Evolutionary conservation across 176 grass and related monocot genomes (phyloP).

Genomic region (Pontederia crassipes): DNA sequence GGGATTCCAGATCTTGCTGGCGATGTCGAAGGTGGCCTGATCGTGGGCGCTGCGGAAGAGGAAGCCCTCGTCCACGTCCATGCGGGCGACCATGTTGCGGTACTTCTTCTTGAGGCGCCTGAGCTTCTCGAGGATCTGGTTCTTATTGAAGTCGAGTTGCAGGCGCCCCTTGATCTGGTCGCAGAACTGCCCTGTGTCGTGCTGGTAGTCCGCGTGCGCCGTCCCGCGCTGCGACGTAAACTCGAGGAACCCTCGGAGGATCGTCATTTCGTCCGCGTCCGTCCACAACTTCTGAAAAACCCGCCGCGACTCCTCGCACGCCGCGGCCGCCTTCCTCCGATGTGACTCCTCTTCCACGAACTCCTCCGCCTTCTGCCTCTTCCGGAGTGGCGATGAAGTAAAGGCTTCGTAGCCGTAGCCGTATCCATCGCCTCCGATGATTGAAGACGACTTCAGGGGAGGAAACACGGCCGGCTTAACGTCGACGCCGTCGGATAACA

Average conservation of each 20-base stretch:
- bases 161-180: constrained; percentile 16
- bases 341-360: no score
- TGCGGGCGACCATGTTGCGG: constrained; percentile 10
- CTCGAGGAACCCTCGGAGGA: constrained; percentile 21
- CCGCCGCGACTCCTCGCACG: background rate
- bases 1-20: constrained; percentile 21
- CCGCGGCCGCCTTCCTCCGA: no score
- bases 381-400: no score
- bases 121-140: constrained; percentile 13
- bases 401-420: no score
- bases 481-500: no score
- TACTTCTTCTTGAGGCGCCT: constrained; percentile 22
- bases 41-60: constrained; percentile 21
- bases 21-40: constrained; percentile 17
- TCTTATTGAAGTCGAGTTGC: constrained; percentile 13
- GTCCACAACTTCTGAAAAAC: constrained; percentile 22
- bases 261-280: constrained; percentile 22
- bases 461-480: no score
- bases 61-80: background rate
- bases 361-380: no score
- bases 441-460: no score
- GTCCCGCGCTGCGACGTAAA: constrained; percentile 20
- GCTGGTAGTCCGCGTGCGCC: constrained; percentile 20
- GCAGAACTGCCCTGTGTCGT: constrained; percentile 19
- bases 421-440: no score